Evolutionary conservation across 768 basidiomycete species (phyloP).

Genomic region (Termitomyces sp.): DNA sequence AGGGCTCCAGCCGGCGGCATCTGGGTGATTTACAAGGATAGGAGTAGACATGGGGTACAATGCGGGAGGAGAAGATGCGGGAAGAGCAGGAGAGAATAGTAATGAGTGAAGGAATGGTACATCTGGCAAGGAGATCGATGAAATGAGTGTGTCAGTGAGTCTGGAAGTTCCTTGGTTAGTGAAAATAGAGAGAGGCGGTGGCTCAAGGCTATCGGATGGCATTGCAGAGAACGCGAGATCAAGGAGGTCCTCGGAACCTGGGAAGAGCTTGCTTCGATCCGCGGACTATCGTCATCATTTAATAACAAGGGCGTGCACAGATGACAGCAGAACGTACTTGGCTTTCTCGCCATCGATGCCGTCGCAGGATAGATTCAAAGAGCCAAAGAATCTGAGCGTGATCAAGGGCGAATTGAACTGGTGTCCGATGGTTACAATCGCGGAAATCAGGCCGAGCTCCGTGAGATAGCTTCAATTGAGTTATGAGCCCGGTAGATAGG

Average conservation of each 20-base stretch:
- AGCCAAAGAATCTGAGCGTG: conserved; percentile 68
- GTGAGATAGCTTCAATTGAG: conserved; percentile 49
- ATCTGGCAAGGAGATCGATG: conserved; percentile 50
- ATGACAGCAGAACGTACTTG: conserved; percentile 41
- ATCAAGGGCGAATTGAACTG: conserved; percentile 64
- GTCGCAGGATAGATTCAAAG: conserved; percentile 66
- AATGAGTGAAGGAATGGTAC: conserved; percentile 50
- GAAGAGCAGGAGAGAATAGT: conserved; percentile 48
- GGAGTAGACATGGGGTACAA: conserved; percentile 47
- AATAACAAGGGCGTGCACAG: conserved; percentile 5
- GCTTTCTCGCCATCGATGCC: conserved; percentile 57
- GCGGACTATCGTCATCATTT: conserved; percentile 31
- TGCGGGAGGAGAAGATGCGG: conserved; percentile 36
- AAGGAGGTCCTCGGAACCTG: conserved; percentile 37
- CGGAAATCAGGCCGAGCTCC: conserved; percentile 74
- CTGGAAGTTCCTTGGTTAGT: conserved; percentile 38
- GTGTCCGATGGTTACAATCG: conserved; percentile 69
- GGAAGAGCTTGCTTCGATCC: conserved; percentile 34
- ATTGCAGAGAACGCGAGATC: conserved; percentile 38
- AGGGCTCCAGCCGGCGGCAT: conserved; percentile 68
- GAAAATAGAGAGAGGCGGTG: conserved; percentile 43
- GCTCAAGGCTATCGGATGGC: conserved; percentile 36
- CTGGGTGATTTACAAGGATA: conserved; percentile 66
- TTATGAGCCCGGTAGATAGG: conserved; percentile 8
- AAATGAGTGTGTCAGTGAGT: conserved; percentile 52